phyloP scores from a whole-genome alignment of 2,329 filamentous ascomycete genomes.

The Ophiostoma australiae region DNA sequence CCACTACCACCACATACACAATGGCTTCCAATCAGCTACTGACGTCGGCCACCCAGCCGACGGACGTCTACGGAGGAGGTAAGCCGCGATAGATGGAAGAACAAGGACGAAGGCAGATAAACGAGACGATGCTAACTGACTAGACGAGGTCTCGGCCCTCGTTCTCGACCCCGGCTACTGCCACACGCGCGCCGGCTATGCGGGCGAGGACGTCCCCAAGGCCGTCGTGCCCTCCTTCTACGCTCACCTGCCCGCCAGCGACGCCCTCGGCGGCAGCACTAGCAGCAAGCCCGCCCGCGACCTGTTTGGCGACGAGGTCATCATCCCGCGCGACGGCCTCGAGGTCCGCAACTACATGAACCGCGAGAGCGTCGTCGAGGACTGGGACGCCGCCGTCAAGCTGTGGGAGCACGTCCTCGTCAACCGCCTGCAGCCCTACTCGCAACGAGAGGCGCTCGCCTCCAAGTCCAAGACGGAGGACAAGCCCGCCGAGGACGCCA shows the following conservation, averaged over 20 bases:
- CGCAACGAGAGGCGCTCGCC: neutral
- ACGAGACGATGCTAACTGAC: conserved; percentile 4
- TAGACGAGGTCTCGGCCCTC: conserved; percentile 95
- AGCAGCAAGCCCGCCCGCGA: conserved; percentile 47
- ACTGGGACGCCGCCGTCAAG: conserved; percentile 87
- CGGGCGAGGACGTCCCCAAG: conserved; percentile 95
- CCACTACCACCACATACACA: conserved; percentile 22
- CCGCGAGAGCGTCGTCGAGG: conserved; percentile 82
- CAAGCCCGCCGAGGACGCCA: conserved; percentile 52
- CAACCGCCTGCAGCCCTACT: conserved; percentile 72
- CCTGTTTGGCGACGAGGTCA: conserved; percentile 85
- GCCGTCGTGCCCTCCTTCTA: conserved; percentile 89
- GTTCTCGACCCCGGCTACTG: conserved; percentile 94
- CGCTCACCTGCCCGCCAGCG: conserved; percentile 46
- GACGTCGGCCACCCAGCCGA: conserved; percentile 53
- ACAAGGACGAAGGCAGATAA: neutral
- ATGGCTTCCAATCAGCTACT: conserved; percentile 52
- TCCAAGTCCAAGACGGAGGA: conserved; percentile 61
- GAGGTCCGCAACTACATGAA: conserved; percentile 91
- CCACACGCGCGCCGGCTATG: conserved; percentile 87
- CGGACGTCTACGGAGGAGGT: conserved; percentile 62
- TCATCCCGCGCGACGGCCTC: conserved; percentile 69
- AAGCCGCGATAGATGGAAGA: neutral
- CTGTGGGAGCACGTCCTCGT: conserved; percentile 93
- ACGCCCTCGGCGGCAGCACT: conserved; percentile 34